Percentiles rank a stretch among this genome's conserved stretches.
phyloP scores from a whole-genome alignment of 2,329 filamentous ascomycete genomes.

The Ascochyta clinopodiicola region DNA sequence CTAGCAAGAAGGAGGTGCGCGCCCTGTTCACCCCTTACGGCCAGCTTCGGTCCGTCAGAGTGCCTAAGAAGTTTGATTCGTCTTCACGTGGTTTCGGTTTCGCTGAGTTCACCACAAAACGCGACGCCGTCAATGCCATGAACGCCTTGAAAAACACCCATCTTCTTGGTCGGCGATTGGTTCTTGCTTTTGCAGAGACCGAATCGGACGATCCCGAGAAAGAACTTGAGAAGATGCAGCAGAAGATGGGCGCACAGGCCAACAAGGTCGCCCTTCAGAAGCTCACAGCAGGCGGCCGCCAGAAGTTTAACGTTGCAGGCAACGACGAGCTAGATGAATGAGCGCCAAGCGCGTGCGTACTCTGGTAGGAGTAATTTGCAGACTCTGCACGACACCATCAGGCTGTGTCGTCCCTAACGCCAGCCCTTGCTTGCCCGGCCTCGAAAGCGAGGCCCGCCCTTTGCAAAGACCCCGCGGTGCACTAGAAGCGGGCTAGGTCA shows the following conservation, averaged over 20 bases:
- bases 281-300: slow-evolving; percentile 81
- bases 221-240: slow-evolving; percentile 95
- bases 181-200: slow-evolving; percentile 88
- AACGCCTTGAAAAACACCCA: slow-evolving; percentile 91
- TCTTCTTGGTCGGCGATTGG: slow-evolving; percentile 85
- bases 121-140: slow-evolving; percentile 90
- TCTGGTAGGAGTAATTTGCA: slow-evolving; percentile 36
- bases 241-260: slow-evolving; percentile 89
- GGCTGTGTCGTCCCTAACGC: slow-evolving; percentile 32
- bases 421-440: slow-evolving; percentile 45
- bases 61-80: slow-evolving; percentile 94
- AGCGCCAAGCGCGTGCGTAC: slow-evolving; percentile 42
- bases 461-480: slow-evolving; percentile 30
- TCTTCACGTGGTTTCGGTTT: slow-evolving; percentile 93
- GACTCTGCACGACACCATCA: slow-evolving; percentile 38
- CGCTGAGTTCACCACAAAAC: slow-evolving; percentile 89
- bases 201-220: slow-evolving; percentile 92
- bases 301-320: slow-evolving; percentile 84
- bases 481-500: slow-evolving; percentile 43
- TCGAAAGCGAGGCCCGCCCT: slow-evolving; percentile 41
- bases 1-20: slow-evolving; percentile 85
- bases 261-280: slow-evolving; percentile 90
- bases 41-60: slow-evolving; percentile 86
- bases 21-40: slow-evolving; percentile 88
- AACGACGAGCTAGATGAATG: slow-evolving; percentile 62